Percentiles rank a stretch among this genome's conserved stretches.
phyloP scores from a whole-genome alignment of 257 asterid genomes.

The Nicotiana undulata region DNA sequence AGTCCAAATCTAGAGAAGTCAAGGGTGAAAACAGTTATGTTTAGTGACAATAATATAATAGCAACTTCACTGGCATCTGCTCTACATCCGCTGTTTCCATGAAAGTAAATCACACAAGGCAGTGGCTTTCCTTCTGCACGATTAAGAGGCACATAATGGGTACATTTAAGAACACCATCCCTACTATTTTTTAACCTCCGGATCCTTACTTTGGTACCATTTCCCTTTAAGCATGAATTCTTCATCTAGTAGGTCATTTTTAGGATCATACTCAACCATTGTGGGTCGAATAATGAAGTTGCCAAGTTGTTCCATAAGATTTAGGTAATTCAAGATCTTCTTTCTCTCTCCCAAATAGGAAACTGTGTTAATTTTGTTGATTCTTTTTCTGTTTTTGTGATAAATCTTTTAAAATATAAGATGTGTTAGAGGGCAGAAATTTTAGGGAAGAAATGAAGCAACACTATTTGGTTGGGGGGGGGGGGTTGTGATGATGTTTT shows the following conservation, averaged over 20 bases:
- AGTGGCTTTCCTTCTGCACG: slow-evolving; percentile 58
- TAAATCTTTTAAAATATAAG: neutral
- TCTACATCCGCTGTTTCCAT: slow-evolving; percentile 97
- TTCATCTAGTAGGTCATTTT: slow-evolving; percentile 76
- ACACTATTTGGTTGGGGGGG: neutral
- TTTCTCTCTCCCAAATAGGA: slow-evolving; percentile 4
- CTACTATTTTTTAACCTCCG: slow-evolving; percentile 84
- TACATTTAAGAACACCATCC: slow-evolving; percentile 75
- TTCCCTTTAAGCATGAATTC: slow-evolving; percentile 75
- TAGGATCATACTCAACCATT: slow-evolving; percentile 88
- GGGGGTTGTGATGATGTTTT: neutral
- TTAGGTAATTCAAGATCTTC: slow-evolving; percentile 38
- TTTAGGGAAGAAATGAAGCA: neutral
- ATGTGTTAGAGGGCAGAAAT: neutral
- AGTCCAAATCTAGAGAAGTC: slow-evolving; percentile 97
- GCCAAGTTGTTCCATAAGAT: slow-evolving; percentile 87
- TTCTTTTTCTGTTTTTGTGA: neutral
- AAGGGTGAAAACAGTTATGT: slow-evolving; percentile 77
- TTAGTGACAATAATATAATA: slow-evolving; percentile 72
- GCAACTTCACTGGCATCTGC: slow-evolving; percentile 99
- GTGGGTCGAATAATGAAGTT: slow-evolving; percentile 97
- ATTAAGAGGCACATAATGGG: slow-evolving; percentile 79
- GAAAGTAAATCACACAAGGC: slow-evolving; percentile 92
- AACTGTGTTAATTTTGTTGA: neutral
- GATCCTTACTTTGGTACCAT: slow-evolving; percentile 79